A percentile compares a stretch with the other conserved stretches of the same genome.
These are phyloP conservation scores for Xylariaceae sp. DNA, from an alignment of 2,329 filamentous ascomycete species.

Conservation along the genomic window DNA sequence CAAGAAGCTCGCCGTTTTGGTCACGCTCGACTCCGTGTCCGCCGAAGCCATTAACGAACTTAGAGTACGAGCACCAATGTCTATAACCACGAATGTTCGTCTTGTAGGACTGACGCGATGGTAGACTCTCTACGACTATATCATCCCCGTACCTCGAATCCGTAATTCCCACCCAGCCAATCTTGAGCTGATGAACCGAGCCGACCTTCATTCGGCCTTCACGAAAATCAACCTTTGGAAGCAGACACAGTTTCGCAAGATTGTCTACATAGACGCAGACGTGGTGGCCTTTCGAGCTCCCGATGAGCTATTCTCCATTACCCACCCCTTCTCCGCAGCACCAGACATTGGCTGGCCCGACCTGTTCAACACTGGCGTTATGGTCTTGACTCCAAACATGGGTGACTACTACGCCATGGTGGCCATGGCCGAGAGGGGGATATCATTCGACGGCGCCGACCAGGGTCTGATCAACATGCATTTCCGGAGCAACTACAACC, in stretches of 20 bases:
- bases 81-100: constrained; percentile 3
- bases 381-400: constrained; percentile 84
- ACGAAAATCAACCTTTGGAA: constrained; percentile 97
- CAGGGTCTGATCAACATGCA: constrained; percentile 95
- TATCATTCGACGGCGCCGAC: constrained; percentile 96
- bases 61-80: constrained; percentile 51
- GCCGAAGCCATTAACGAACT: constrained; percentile 74
- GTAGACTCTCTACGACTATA: constrained; percentile 80
- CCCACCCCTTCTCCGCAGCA: constrained; percentile 64
- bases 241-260: constrained; percentile 82
- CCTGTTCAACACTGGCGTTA: constrained; percentile 95
- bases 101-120: constrained; percentile 9
- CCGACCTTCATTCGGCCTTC: constrained; percentile 87
- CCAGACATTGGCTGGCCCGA: constrained; percentile 98
- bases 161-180: constrained; percentile 76
- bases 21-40: constrained; percentile 78
- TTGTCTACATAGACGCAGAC: constrained; percentile 94
- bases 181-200: constrained; percentile 85
- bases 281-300: constrained; percentile 86
- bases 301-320: constrained; percentile 81
- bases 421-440: constrained; percentile 79
- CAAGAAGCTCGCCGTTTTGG: constrained; percentile 81
- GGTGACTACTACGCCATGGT: constrained; percentile 83
- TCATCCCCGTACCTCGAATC: constrained; percentile 80
- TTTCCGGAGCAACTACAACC: constrained; percentile 79